Evolutionary conservation across 2,329 filamentous ascomycete genomes (phyloP), one percentile per base, ranked within the genome.

Genomic region (Colletotrichum destructivum): DNA sequence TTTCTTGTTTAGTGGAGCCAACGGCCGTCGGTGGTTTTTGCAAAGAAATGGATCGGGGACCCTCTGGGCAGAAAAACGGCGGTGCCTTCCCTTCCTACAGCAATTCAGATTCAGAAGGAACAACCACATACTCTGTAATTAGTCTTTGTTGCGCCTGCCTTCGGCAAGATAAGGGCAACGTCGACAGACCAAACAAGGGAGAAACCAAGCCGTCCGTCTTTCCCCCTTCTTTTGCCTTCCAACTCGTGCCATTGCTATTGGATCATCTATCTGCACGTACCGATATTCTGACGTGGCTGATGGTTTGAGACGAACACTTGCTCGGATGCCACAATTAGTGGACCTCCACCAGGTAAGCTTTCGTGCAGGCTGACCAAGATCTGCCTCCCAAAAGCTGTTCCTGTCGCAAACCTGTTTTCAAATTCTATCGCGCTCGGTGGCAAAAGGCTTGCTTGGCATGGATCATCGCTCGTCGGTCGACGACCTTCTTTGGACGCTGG

Each of bases 391-490:
- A n/a, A 71, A 35, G 18, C 67, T 16, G 71, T 73, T 71, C 63
- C 73, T 73, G 71, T 66, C 62, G 60, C 60, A 73, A 74, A 69
- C 71, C 63, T 59, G 67, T 71, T 74, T 74, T 62, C 49, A 16
- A 31, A 49, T 21, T 40, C 59, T 44, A 55, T 47, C 51, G 66
- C 54, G 52, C 54, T n/a, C 9, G n/a, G 73, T 73, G 57, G 71
- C 57, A 73, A 66, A 68, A 60, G 42, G 40, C 70, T 74, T 73
- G 73, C 70, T 74, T 73, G 73, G 73, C 72, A 73, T 51, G 35
- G 62, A 62, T 67, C 70, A 74, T 70, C 47, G 57, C 59, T 31
- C 21, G 57, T 60, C 62, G 62, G 56, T 59, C 54, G 54, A 62
- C 59, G 18, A 35, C 26, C 65, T 51, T 44, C 46, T 40, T 26